phyloP scores from a whole-genome alignment of 2,329 filamentous ascomycete genomes.

The Fusarium austroafricanum region DNA sequence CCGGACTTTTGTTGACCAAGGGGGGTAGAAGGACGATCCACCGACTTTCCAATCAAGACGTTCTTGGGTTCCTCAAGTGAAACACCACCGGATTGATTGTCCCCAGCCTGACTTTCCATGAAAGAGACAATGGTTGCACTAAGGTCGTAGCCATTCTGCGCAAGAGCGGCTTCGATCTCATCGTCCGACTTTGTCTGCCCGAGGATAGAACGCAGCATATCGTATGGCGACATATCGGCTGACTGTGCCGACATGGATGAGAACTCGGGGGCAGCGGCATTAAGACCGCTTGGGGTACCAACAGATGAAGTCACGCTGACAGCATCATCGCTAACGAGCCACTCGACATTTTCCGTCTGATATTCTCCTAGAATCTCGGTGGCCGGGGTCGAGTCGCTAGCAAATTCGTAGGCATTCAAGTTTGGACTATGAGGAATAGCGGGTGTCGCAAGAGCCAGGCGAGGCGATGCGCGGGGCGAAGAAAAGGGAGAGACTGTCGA shows the following conservation, averaged over 20 bases:
- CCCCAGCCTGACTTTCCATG: slow-evolving; percentile 74
- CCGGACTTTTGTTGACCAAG: slow-evolving; percentile 81
- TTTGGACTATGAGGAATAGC: slow-evolving; percentile 93
- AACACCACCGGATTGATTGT: slow-evolving; percentile 47
- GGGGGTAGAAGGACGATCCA: slow-evolving; percentile 84
- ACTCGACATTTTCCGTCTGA: slow-evolving; percentile 94
- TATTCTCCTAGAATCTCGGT: slow-evolving; percentile 91
- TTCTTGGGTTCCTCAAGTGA: slow-evolving; percentile 68
- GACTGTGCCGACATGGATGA: slow-evolving; percentile 70
- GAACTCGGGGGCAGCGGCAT: slow-evolving; percentile 85
- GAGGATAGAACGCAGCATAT: slow-evolving; percentile 95
- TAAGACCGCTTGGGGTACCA: slow-evolving; percentile 76
- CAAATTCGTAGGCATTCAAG: slow-evolving; percentile 94
- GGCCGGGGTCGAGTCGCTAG: slow-evolving; percentile 81
- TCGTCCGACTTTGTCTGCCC: slow-evolving; percentile 91
- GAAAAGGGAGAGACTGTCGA: slow-evolving; percentile 89
- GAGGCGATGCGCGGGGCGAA: slow-evolving; percentile 91
- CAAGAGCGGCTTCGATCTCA: slow-evolving; percentile 91
- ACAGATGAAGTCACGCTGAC: slow-evolving; percentile 82
- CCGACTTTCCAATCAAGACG: slow-evolving; percentile 89
- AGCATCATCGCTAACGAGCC: slow-evolving; percentile 91
- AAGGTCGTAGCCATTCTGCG: slow-evolving; percentile 90
- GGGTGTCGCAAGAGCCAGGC: slow-evolving; percentile 89
- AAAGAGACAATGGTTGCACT: slow-evolving; percentile 91
- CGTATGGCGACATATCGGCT: slow-evolving; percentile 95